phyloP scores from a whole-genome alignment of 495 filamentous ascomycete genomes.

The Acidomyces sp. region DNA sequence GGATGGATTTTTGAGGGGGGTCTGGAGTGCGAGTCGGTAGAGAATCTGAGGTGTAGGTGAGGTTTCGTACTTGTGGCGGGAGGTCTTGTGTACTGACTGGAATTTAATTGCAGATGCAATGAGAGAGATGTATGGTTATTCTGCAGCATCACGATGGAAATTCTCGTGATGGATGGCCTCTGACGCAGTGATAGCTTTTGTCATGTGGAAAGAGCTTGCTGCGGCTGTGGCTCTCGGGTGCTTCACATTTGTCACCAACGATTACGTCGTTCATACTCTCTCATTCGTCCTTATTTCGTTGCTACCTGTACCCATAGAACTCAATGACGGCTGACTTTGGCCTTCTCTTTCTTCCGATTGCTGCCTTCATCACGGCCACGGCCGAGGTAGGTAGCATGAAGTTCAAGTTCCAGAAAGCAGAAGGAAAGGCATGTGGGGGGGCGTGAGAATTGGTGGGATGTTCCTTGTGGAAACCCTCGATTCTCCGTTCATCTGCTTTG shows the following conservation, averaged over 20 bases:
- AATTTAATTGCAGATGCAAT: neutral
- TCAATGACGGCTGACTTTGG: constrained; percentile 10
- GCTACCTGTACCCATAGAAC: neutral
- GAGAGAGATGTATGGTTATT: neutral
- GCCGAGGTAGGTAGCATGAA: constrained; percentile 6
- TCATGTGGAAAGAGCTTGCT: too few relatives aligned
- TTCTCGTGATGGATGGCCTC: too few relatives aligned
- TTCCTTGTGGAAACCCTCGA: constrained; percentile 13
- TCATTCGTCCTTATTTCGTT: neutral
- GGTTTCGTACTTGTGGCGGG: neutral
- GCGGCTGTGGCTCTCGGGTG: too few relatives aligned
- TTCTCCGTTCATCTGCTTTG: too few relatives aligned
- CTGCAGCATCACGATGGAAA: neutral
- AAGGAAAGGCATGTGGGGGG: constrained; percentile 17
- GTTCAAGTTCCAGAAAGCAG: constrained; percentile 4
- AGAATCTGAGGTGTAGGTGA: constrained; percentile 33
- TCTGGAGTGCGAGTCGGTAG: constrained; percentile 70
- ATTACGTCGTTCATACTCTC: neutral
- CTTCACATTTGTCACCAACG: too few relatives aligned
- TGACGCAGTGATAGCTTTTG: too few relatives aligned
- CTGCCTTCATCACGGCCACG: constrained; percentile 1
- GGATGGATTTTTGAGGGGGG: constrained; percentile 90
- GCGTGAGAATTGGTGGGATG: constrained; percentile 2
- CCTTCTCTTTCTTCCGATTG: constrained; percentile 20
- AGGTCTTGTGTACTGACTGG: constrained; percentile 1